Base-by-base conservation (phyloP, 1,284 basidiomycete genomes). In the Puccinia horiana region DNA sequence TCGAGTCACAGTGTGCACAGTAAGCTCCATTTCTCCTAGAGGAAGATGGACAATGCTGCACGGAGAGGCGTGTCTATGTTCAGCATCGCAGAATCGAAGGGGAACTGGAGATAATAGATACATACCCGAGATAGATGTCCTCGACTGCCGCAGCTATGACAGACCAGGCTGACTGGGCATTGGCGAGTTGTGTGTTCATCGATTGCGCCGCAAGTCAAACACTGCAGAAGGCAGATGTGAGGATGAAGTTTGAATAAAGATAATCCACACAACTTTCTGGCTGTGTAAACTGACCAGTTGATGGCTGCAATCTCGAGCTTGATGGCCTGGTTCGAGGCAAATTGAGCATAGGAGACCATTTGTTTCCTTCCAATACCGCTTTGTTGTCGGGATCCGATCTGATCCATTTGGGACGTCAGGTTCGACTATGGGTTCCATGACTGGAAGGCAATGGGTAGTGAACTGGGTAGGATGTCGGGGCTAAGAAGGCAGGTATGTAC, bases 131-230 rank as follows among this genome's bases (percentile, higher is more conserved):
- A 73, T n/a, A 81, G 70, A 74, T 81, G 79, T 52, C 79, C 79
- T 54, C 70, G 52, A 74, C 70, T 81, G 14, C 79, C 79, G 54
- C 79, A 81, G 42, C 47, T 58, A 65, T 44, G 69, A 35, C 79
- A 81, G 26, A 81, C 70, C 20, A 81, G 42, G 52, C 65, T 61
- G 18, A 73, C 70, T n/a, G 79, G 79, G 29, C 79, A 81, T 42
- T 61, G 70, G 11, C 79, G 69, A 65, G 79, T 74, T 11, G n/a
- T 26, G 40, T 81, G 79, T 42, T 81, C 70, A 52, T 81, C 79
- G 20, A 81, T 81, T 14, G 79, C 79, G 32, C 79, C 79, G 63
- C 79, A 81, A n/a, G 79, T 81, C 20, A 81, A 37, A 74, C 79
- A 81, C 79, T 81, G 40, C 5, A 42, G 56, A 72, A 72, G 23